Evolutionary conservation across 2,329 filamentous ascomycete genomes (phyloP).

Genomic region (Alternaria panax): DNA sequence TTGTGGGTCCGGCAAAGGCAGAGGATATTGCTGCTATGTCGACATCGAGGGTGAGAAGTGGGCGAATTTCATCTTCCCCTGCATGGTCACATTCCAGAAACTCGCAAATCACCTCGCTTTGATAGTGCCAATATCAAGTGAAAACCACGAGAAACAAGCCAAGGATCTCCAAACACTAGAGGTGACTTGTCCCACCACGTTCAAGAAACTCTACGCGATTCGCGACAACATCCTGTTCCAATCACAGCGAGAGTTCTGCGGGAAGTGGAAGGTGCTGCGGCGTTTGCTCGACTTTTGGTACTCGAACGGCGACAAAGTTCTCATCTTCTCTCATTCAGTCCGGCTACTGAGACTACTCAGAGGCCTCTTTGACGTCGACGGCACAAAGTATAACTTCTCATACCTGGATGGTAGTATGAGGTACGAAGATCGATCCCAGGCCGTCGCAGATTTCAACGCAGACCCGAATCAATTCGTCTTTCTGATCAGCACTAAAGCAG

Average conservation of each 20-base stretch:
- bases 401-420: slow-evolving; percentile 87
- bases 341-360: slow-evolving; percentile 83
- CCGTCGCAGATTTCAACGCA: slow-evolving; percentile 90
- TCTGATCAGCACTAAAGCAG: slow-evolving; percentile 90
- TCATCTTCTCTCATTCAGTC: slow-evolving; percentile 94
- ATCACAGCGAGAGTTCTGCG: slow-evolving; percentile 89
- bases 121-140: slow-evolving; percentile 73
- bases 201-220: slow-evolving; percentile 75
- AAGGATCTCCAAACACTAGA: slow-evolving; percentile 78
- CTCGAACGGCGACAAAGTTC: slow-evolving; percentile 86
- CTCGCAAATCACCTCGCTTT: slow-evolving; percentile 92
- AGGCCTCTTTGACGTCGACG: slow-evolving; percentile 82
- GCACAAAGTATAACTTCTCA: slow-evolving; percentile 80
- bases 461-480: slow-evolving; percentile 91
- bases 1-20: slow-evolving; percentile 72
- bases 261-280: slow-evolving; percentile 93
- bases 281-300: slow-evolving; percentile 92
- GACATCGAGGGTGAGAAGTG: slow-evolving; percentile 68
- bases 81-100: slow-evolving; percentile 83
- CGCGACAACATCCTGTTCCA: slow-evolving; percentile 82
- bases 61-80: slow-evolving; percentile 83
- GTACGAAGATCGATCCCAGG: slow-evolving; percentile 81
- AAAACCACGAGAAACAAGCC: slow-evolving; percentile 75
- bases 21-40: slow-evolving; percentile 81
- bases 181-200: slow-evolving; percentile 75